Conservation (phyloP, 83 land plant species). For the Thuja plicata region DNA sequence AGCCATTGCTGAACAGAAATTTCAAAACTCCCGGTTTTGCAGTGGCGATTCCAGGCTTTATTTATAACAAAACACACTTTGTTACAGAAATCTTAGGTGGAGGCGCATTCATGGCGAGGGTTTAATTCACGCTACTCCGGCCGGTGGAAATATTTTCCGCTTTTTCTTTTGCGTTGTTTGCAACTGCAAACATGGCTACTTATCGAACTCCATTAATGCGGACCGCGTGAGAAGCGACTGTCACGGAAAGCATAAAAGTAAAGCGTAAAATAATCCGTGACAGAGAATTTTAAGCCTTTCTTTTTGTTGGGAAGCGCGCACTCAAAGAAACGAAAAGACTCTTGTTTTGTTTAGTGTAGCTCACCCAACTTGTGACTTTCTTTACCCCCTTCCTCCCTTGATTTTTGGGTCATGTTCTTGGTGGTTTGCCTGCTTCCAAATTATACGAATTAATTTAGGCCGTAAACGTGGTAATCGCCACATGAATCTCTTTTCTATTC, state of each 20-base stretch:
- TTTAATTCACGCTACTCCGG: background rate
- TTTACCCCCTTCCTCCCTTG: background rate
- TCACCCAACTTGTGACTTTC: conserved; percentile 4
- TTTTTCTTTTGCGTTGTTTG: background rate
- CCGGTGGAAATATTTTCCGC: background rate
- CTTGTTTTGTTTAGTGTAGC: background rate
- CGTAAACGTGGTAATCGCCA: background rate
- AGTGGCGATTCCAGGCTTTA: background rate
- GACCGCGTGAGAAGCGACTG: background rate
- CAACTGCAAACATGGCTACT: background rate
- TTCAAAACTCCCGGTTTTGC: background rate
- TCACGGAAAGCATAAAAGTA: background rate
- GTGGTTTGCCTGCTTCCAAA: background rate
- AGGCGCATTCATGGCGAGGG: background rate
- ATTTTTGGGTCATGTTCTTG: background rate
- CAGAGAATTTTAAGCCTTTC: background rate
- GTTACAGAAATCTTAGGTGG: background rate
- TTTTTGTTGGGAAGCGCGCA: background rate
- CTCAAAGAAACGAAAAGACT: background rate
- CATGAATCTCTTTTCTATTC: background rate
- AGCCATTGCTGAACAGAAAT: background rate
- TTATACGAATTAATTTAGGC: background rate
- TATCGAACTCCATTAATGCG: background rate
- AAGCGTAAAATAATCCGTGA: background rate
- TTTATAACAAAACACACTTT: background rate